Conservation (phyloP, 2,329 filamentous ascomycete species). For the Gremmenia infestans region DNA sequence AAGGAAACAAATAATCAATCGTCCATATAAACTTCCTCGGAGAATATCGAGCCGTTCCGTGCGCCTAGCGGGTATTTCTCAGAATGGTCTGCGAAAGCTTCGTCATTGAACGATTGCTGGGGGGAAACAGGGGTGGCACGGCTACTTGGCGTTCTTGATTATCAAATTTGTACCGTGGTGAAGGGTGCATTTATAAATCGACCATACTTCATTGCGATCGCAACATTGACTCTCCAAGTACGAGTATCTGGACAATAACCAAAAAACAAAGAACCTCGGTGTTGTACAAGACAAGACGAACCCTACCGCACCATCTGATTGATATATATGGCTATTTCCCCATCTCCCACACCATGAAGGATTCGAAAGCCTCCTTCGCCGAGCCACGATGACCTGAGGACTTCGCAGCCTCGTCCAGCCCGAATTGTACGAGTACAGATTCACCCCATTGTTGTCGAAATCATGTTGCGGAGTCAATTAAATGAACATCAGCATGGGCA, state of each 20-base stretch:
- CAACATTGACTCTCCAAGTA: not conserved
- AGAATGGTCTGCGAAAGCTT: too few species aligned
- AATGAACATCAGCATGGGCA: slow-evolving; percentile 8
- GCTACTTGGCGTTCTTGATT: not conserved
- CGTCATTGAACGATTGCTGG: too few species aligned
- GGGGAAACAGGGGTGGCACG: too few species aligned
- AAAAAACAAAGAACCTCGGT: not conserved
- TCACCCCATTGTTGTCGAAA: slow-evolving; percentile 29
- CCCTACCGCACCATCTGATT: not conserved
- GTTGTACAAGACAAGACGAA: not conserved
- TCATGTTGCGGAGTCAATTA: slow-evolving; percentile 24
- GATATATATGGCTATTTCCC: not conserved
- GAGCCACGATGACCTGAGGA: slow-evolving; percentile 1
- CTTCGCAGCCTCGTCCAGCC: slow-evolving; percentile 41
- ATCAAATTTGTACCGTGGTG: not conserved
- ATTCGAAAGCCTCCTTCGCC: not conserved
- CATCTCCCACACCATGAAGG: slow-evolving; percentile 1
- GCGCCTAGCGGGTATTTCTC: too few species aligned
- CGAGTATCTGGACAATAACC: not conserved
- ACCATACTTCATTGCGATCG: not conserved
- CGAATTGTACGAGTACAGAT: slow-evolving; percentile 34
- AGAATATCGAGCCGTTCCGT: too few species aligned
- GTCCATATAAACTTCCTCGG: too few species aligned
- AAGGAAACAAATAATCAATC: too few species aligned
- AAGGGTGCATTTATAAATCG: not conserved